Base-by-base conservation (phyloP, 2,329 filamentous ascomycete genomes). In the Botrytis fabae region DNA sequence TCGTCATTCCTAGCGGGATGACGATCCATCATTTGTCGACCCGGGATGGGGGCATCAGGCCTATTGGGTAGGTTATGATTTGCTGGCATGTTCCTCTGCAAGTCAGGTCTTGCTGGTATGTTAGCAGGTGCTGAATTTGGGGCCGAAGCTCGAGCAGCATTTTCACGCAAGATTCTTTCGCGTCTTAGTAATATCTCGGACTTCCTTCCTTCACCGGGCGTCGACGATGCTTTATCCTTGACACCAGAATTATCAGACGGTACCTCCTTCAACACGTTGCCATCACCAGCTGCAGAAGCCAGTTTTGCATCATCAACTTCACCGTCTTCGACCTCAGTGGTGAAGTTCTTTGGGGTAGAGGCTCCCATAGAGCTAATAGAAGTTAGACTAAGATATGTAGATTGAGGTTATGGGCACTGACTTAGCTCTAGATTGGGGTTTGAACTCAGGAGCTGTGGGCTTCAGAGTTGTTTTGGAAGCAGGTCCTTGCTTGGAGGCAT, bases 321-420 rank as follows among this genome's bases (percentile, higher is more conserved):
- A 32, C 92, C 92, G 78, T 94, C 92, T 80, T 94, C 92, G 70
- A 89, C 88, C 74, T 91, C 89, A 1, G 71, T 73, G 82, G 80
- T 78, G 75, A 25, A 71, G 42, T 68, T 59, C 61, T 78, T 80
- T 25, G 77, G 75, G 32, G 80, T 81, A n/a, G 79, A 75, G n/a
- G 80, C 76, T 66, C 83, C 80, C 40, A 74, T 75, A 22, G 73
- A 78, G 74, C 79, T 80, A 76, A 57, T 38, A 72, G 22, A 64
- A 77, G 78, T 74, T 81, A 84, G 85, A 82, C 82, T 54, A 7
- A 25, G 28, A 57, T 44, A 59, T 16, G 51, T 25, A 40, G 14
- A 54, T 59, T 25, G 63, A 28, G 14, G 42, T 48, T 48, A 28
- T 22, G 51, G 57, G 18, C 25, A 78, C 78, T 75, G 64, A 81